Conservation (phyloP, 768 basidiomycete genomes). For the Saitozyma sp. region DNA sequence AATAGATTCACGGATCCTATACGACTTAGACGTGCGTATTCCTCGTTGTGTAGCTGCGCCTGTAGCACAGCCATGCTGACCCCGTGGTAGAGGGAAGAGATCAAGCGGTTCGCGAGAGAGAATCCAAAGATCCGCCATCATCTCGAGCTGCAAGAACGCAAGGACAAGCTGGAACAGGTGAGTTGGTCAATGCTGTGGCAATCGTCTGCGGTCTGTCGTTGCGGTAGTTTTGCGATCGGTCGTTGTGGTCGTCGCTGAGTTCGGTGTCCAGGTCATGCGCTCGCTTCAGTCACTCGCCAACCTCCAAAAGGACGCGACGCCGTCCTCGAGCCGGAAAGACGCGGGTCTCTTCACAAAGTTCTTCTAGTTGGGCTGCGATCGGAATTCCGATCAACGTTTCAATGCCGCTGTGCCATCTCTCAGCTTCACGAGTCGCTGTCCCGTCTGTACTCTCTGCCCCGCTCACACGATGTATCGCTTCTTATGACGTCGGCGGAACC, state of each 20-base stretch:
- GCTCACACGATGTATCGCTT: too few relatives aligned
- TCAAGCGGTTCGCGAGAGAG: slow-evolving; percentile 88
- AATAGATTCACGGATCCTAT: slow-evolving; percentile 88
- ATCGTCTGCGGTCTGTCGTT: too few relatives aligned
- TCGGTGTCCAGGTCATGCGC: slow-evolving; percentile 73
- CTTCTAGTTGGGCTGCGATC: slow-evolving; percentile 26
- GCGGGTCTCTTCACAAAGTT: slow-evolving; percentile 48
- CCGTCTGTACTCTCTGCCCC: too few relatives aligned
- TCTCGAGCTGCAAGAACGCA: slow-evolving; percentile 90
- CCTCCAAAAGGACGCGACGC: slow-evolving; percentile 74
- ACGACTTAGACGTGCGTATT: slow-evolving; percentile 72
- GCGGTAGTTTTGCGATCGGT: background rate
- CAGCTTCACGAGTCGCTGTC: too few relatives aligned
- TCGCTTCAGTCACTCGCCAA: slow-evolving; percentile 89
- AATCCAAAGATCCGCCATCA: slow-evolving; percentile 85
- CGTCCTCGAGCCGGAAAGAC: slow-evolving; percentile 8
- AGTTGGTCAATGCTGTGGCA: slow-evolving; percentile 15
- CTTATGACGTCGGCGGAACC: too few relatives aligned
- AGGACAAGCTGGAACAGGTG: slow-evolving; percentile 95
- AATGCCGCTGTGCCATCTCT: too few relatives aligned
- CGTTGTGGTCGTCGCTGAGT: background rate
- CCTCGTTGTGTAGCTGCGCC: background rate
- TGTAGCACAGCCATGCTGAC: background rate
- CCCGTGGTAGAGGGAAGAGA: slow-evolving; percentile 65
- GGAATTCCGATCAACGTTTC: background rate